Conservation (phyloP, 1,284 basidiomycete genomes). For the Caloboletus inedulis region DNA sequence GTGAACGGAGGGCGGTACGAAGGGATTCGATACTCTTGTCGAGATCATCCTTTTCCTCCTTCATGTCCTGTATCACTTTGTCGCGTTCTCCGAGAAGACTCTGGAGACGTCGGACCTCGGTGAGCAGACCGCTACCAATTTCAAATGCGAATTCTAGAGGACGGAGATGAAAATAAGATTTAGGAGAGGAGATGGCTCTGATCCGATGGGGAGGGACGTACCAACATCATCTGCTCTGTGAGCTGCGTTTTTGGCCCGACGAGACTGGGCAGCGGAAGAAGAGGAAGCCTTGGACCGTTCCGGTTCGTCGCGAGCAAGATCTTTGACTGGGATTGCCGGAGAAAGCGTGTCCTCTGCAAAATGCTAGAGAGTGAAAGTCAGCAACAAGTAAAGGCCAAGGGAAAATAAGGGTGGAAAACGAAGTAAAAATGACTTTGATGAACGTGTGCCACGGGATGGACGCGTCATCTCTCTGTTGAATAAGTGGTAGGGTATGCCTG, state of each 20-base stretch:
- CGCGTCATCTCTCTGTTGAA: not conserved
- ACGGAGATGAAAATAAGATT: slow-evolving; percentile 20
- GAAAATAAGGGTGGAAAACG: not conserved
- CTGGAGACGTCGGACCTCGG: slow-evolving; percentile 86
- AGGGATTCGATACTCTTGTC: slow-evolving; percentile 74
- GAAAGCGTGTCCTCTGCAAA: slow-evolving; percentile 41
- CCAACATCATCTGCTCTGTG: slow-evolving; percentile 82
- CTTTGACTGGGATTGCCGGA: slow-evolving; percentile 34
- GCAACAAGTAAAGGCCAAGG: not conserved
- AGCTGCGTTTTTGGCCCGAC: slow-evolving; percentile 81
- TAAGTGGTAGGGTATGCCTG: not conserved
- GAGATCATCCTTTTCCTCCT: slow-evolving; percentile 83
- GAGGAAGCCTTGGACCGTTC: slow-evolving; percentile 42
- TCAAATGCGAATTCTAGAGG: slow-evolving; percentile 88
- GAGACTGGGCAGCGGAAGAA: slow-evolving; percentile 69
- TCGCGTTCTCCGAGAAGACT: slow-evolving; percentile 85
- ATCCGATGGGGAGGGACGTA: slow-evolving; percentile 36
- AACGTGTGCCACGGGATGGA: not conserved
- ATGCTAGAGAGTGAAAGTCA: slow-evolving; percentile 32
- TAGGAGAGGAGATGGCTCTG: slow-evolving; percentile 5
- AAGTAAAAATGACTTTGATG: not conserved
- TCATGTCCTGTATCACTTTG: slow-evolving; percentile 82
- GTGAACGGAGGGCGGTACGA: slow-evolving; percentile 63
- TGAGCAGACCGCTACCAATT: slow-evolving; percentile 87
- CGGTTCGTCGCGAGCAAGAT: slow-evolving; percentile 41